These are phyloP conservation scores for Pterulicium gracile DNA, from an alignment of 1,284 basidiomycete genomes.

Conservation along the genomic window DNA sequence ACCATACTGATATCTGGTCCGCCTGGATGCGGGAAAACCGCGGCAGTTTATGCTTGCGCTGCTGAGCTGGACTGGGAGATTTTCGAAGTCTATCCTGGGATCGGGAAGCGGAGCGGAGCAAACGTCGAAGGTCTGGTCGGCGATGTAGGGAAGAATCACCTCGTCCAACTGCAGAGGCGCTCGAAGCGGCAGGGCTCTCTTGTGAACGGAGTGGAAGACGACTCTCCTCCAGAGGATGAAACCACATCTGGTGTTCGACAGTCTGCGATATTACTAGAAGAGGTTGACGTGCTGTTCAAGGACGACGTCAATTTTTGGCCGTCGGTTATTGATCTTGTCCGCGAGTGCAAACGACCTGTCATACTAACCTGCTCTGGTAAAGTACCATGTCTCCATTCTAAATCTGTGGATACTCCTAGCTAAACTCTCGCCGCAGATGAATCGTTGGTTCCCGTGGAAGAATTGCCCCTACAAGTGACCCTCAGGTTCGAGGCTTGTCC, in stretches of 20 bases:
- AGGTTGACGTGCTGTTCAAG: slow-evolving; percentile 88
- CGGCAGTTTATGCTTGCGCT: slow-evolving; percentile 88
- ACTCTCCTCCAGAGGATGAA: background rate
- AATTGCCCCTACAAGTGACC: slow-evolving; percentile 71
- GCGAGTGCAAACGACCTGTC: slow-evolving; percentile 74
- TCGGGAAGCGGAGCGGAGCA: slow-evolving; percentile 75
- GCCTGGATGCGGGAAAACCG: slow-evolving; percentile 83
- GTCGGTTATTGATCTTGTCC: slow-evolving; percentile 70
- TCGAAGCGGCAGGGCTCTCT: slow-evolving; percentile 11
- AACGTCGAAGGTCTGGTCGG: slow-evolving; percentile 80
- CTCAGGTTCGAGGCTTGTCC: slow-evolving; percentile 60
- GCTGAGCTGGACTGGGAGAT: slow-evolving; percentile 91
- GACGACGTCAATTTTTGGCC: slow-evolving; percentile 93
- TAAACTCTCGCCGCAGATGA: slow-evolving; percentile 38
- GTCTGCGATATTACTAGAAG: slow-evolving; percentile 91
- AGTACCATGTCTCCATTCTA: slow-evolving; percentile 18
- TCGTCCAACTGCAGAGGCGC: slow-evolving; percentile 37
- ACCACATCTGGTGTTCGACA: slow-evolving; percentile 39
- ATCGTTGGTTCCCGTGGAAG: slow-evolving; percentile 53
- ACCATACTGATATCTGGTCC: slow-evolving; percentile 81
- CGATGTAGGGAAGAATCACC: slow-evolving; percentile 88
- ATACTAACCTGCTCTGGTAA: slow-evolving; percentile 89
- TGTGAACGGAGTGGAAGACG: background rate
- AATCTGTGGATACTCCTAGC: slow-evolving; percentile 9
- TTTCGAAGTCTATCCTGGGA: slow-evolving; percentile 96